Evolutionary conservation across 495 filamentous ascomycete genomes (phyloP).

Genomic region (Penicillium ochrochloron): DNA sequence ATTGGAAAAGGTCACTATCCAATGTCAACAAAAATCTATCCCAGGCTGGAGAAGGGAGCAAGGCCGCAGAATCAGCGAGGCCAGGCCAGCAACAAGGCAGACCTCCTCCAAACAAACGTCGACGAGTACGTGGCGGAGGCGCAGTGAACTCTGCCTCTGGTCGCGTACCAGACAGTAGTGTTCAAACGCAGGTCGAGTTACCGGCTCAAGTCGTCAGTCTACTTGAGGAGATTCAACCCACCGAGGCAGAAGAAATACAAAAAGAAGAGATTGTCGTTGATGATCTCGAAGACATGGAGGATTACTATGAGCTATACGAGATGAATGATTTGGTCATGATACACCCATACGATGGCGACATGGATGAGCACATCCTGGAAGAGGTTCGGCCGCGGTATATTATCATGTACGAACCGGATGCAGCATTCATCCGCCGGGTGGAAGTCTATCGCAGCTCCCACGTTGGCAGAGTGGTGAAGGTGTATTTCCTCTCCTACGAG

Average conservation of each 20-base stretch:
- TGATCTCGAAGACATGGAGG: conserved; percentile 85
- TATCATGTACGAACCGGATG: conserved; percentile 97
- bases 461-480: conserved; percentile 81
- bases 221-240: conserved; percentile 69
- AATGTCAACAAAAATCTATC: conserved; percentile 80
- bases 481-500: conserved; percentile 96
- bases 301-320: conserved; percentile 91
- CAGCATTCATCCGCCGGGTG: conserved; percentile 91
- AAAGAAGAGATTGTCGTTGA: conserved; percentile 80
- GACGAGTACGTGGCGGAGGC: conserved; percentile 85
- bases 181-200: conserved; percentile 80
- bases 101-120: conserved; percentile 83
- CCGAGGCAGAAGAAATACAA: conserved; percentile 62
- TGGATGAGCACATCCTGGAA: conserved; percentile 94
- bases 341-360: conserved; percentile 92
- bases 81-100: conserved; percentile 53
- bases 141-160: conserved; percentile 55
- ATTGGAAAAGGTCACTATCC: conserved; percentile 89
- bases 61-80: conserved; percentile 28
- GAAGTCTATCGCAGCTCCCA: conserved; percentile 97
- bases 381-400: conserved; percentile 92
- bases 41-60: conserved; percentile 23
- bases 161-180: conserved; percentile 65
- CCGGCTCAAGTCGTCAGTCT: conserved; percentile 72
- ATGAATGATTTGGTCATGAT: conserved; percentile 87